A percentile compares a stretch with the other conserved stretches of the same genome.
These are phyloP conservation scores for Vanrija humicola DNA, from an alignment of 1,284 basidiomycete species.

Conservation along the genomic window DNA sequence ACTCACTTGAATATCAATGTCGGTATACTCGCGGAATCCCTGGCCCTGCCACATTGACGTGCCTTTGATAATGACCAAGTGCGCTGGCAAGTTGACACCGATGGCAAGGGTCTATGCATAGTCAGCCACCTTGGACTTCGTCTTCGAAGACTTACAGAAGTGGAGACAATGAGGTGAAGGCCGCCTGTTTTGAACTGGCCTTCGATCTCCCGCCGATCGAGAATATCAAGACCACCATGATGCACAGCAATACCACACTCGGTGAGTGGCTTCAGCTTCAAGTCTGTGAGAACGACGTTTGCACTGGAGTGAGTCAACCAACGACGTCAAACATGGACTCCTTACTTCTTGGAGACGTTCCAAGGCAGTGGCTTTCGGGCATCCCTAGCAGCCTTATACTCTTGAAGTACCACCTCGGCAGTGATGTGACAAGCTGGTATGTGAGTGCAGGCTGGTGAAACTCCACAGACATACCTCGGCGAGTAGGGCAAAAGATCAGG, in stretches of 20 bases:
- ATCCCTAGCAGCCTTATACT: slow-evolving; percentile 60
- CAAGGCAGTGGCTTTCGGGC: slow-evolving; percentile 61
- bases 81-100: slow-evolving; percentile 54
- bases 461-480: slow-evolving; percentile 59
- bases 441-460: too few relatives aligned
- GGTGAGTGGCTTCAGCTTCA: slow-evolving; percentile 29
- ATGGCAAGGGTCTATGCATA: slow-evolving; percentile 51
- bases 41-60: slow-evolving; percentile 41
- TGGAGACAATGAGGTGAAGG: slow-evolving; percentile 47
- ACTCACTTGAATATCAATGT: slow-evolving; percentile 48
- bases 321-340: background rate
- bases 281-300: slow-evolving; percentile 25
- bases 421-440: slow-evolving; percentile 50
- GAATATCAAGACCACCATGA: slow-evolving; percentile 53
- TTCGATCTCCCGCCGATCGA: slow-evolving; percentile 52
- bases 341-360: slow-evolving; percentile 57
- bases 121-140: background rate
- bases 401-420: slow-evolving; percentile 68
- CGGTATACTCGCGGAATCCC: slow-evolving; percentile 44
- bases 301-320: slow-evolving; percentile 1
- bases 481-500: slow-evolving; percentile 77
- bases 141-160: slow-evolving; percentile 37
- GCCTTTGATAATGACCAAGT: slow-evolving; percentile 50
- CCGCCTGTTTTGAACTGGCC: slow-evolving; percentile 46
- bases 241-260: slow-evolving; percentile 52